Conservation (phyloP, 305 asterid genomes). For the Solanum hybrid region DNA sequence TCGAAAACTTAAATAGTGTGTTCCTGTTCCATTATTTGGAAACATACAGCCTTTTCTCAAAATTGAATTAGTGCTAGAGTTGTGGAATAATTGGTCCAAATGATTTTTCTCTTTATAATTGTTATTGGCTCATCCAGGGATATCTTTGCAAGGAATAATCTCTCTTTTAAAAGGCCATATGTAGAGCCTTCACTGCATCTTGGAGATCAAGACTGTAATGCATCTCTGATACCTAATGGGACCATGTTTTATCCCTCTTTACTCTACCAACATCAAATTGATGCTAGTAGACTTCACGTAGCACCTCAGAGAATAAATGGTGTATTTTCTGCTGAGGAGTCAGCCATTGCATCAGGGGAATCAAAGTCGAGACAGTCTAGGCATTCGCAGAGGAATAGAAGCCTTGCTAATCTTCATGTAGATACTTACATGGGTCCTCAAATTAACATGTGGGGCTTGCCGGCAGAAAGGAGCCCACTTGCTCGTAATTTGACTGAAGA, state of each 20-base stretch:
- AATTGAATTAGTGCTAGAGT: neutral
- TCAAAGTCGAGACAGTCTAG: constrained; percentile 27
- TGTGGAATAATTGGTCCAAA: neutral
- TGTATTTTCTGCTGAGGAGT: constrained; percentile 24
- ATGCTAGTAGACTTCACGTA: constrained; percentile 45
- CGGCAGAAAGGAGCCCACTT: constrained; percentile 44
- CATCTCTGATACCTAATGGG: constrained; percentile 33
- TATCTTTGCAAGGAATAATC: constrained; percentile 28
- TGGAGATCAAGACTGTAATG: constrained; percentile 30
- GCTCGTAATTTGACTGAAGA: constrained; percentile 66
- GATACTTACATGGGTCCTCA: constrained; percentile 23
- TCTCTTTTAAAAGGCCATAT: constrained; percentile 32
- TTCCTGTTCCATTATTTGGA: neutral
- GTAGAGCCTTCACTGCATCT: constrained; percentile 36
- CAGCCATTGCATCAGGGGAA: constrained; percentile 20
- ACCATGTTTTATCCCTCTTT: constrained; percentile 51
- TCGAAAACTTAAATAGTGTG: neutral
- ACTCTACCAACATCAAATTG: constrained; percentile 53
- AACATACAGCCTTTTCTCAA: constrained; percentile 4
- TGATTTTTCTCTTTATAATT: constrained; percentile 1
- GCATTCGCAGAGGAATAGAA: constrained; percentile 26
- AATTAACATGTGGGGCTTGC: constrained; percentile 36
- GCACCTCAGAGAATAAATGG: constrained; percentile 34
- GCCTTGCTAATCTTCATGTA: constrained; percentile 15
- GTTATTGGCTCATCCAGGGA: constrained; percentile 43